Conservation (phyloP, 495 filamentous ascomycete genomes). For the Choiromyces venosus region DNA sequence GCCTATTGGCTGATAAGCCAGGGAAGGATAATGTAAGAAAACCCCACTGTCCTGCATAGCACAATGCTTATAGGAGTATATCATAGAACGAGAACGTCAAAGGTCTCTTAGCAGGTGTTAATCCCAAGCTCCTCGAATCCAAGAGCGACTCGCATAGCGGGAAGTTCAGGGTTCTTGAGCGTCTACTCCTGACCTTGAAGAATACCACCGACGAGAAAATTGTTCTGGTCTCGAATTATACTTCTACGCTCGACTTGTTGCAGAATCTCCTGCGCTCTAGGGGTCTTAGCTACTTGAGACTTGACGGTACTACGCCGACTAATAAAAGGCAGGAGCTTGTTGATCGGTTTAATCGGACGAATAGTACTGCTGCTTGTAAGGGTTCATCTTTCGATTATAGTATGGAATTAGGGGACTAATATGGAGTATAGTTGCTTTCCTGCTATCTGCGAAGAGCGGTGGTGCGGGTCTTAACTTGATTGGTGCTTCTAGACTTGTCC, state of each 20-base stretch:
- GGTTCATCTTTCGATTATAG: conserved; percentile 37
- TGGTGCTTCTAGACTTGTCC: conserved; percentile 66
- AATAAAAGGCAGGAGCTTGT: conserved; percentile 67
- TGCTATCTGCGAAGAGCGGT: conserved; percentile 73
- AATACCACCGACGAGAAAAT: conserved; percentile 65
- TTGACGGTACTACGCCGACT: conserved; percentile 67
- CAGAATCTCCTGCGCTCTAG: conserved; percentile 59
- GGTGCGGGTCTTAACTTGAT: conserved; percentile 73
- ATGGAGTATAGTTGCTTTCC: conserved; percentile 54
- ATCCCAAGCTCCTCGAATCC: conserved; percentile 54
- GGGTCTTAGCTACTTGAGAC: conserved; percentile 61
- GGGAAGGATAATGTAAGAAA: conserved; percentile 24
- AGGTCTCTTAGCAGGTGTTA: conserved; percentile 55
- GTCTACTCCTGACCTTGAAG: conserved; percentile 59
- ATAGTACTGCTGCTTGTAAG: conserved; percentile 21
- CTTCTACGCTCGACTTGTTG: conserved; percentile 67
- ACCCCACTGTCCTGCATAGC: not conserved
- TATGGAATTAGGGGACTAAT: conserved; percentile 45
- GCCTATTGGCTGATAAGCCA: conserved; percentile 50
- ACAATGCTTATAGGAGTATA: conserved; percentile 8
- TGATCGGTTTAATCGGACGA: conserved; percentile 65
- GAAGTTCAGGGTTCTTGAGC: conserved; percentile 68
- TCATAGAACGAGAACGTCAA: conserved; percentile 44
- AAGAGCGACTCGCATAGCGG: conserved; percentile 57
- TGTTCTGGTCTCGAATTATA: conserved; percentile 78